Evolutionary conservation across 2,329 filamentous ascomycete species (phyloP).

Genomic region (Taxawa tesnikishii): DNA sequence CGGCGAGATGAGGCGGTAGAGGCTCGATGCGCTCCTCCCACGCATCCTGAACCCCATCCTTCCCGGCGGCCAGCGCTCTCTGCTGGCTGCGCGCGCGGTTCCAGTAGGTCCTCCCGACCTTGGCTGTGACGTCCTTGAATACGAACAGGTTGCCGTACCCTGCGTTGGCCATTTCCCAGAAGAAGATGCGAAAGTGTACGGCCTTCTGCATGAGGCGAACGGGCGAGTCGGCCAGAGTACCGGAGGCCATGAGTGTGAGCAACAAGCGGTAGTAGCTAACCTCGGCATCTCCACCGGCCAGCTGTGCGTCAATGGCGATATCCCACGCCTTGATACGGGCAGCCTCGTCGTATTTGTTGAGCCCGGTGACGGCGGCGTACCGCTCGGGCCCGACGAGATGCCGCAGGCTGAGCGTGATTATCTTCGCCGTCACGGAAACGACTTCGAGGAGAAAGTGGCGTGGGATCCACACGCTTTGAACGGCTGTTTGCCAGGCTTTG

Average conservation of each 20-base stretch:
- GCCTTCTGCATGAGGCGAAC: slow-evolving; percentile 81
- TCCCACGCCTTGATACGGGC: slow-evolving; percentile 85
- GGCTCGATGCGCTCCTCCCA: slow-evolving; percentile 45
- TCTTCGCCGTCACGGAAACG: slow-evolving; percentile 67
- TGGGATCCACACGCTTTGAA: slow-evolving; percentile 87
- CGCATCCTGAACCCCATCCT: slow-evolving; percentile 9
- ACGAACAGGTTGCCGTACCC: slow-evolving; percentile 51
- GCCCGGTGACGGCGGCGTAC: slow-evolving; percentile 68
- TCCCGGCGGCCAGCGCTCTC: slow-evolving; percentile 20
- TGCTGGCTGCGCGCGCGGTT: slow-evolving; percentile 60
- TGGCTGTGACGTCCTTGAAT: slow-evolving; percentile 58
- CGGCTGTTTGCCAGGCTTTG: slow-evolving; percentile 84
- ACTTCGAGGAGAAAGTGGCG: slow-evolving; percentile 79
- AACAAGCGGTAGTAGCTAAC: slow-evolving; percentile 79
- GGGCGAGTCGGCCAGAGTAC: slow-evolving; percentile 74
- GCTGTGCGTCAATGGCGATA: slow-evolving; percentile 83
- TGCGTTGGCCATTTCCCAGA: slow-evolving; percentile 63
- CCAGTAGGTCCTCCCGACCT: slow-evolving; percentile 68
- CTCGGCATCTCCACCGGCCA: slow-evolving; percentile 80
- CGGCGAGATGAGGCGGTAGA: slow-evolving; percentile 64
- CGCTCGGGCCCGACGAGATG: slow-evolving; percentile 64
- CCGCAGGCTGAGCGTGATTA: slow-evolving; percentile 66
- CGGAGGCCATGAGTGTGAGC: slow-evolving; percentile 76
- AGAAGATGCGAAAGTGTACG: slow-evolving; percentile 75
- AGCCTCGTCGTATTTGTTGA: slow-evolving; percentile 72